These are phyloP conservation scores for Noccaea caerulescens DNA, from an alignment of 345 rosid genomes.

Conservation along the genomic window DNA sequence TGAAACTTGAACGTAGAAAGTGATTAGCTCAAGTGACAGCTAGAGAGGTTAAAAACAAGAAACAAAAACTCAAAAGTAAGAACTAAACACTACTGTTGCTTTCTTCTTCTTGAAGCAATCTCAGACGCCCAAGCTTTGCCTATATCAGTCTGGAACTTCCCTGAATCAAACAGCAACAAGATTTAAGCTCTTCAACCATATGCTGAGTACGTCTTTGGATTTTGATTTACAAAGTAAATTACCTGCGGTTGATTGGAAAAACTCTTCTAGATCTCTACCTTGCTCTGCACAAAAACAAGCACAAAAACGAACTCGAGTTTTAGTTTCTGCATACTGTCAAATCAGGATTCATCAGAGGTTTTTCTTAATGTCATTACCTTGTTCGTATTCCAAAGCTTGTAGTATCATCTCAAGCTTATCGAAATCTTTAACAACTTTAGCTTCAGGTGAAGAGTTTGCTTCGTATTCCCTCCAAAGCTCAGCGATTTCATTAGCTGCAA, in stretches of 20 bases:
- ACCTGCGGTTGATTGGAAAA: conserved; percentile 93
- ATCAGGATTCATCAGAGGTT: neutral
- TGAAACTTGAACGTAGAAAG: conserved; percentile 5
- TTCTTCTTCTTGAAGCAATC: conserved; percentile 73
- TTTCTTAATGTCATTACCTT: conserved; percentile 52
- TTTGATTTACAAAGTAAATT: conserved; percentile 13
- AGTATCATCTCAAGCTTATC: conserved; percentile 97
- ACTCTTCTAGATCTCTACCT: conserved; percentile 88
- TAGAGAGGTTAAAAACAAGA: neutral
- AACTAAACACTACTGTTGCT: conserved; percentile 34
- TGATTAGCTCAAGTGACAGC: neutral
- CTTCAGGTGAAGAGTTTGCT: conserved; percentile 86
- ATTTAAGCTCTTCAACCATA: neutral
- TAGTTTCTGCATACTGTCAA: conserved; percentile 26
- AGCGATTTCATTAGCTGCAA: conserved; percentile 73
- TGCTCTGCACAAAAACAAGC: conserved; percentile 63
- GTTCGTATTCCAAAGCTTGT: conserved; percentile 95
- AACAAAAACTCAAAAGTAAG: neutral
- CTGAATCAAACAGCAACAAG: conserved; percentile 48
- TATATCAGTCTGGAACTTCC: conserved; percentile 81
- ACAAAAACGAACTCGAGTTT: conserved; percentile 6
- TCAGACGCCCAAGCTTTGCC: conserved; percentile 92
- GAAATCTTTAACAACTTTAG: conserved; percentile 92
- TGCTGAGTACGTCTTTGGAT: neutral
- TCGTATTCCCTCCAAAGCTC: conserved; percentile 92